Base-by-base conservation (phyloP, 1,284 basidiomycete species). In the Agroathelia rolfsii region DNA sequence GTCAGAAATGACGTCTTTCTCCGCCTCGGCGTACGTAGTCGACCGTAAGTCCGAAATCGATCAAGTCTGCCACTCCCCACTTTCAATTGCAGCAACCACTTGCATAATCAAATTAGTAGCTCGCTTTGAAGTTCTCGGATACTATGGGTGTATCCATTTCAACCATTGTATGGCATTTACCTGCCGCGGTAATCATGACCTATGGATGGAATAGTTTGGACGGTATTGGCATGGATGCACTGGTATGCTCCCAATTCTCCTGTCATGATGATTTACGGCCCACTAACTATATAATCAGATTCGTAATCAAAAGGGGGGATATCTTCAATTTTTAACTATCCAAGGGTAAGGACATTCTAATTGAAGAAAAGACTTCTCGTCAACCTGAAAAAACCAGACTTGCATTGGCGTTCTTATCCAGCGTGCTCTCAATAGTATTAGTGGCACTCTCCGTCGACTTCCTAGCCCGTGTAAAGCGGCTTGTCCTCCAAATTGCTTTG, bases 291-390 rank as follows among this genome's bases (percentile, higher is more conserved):
- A 28, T 20, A 15, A 46, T 2, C 63, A 53, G 44, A 62, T 77
- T 20, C 36, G 42, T 3, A 40, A 42, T 2, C 70, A 72, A 45
- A 71, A 66, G 41, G 77, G 79, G 13, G 82, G 81, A 0, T 72
- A 76, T 41, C 64, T 66, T 29, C 76, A 78, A 48, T 87, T 71
- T 48, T 55, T 89, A 32, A 88, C 85, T 1, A 81, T 86, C 39
- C 73, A 82, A 55, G 80, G 79, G 82, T 79, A 42, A 24, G 64
- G 52, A 5, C 32, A 28, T 16, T 22, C n/a, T 13, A 6, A 16
- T 11, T 16, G 18, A 19, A 22, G 17, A 24, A 32, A 26, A 9
- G 28, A 13, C 11, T 30, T 15, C 2, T 35, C 17, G 12, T 18
- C 20, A 22, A 12, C 6, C 10, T 17, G 32, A 61, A 61, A 20